phyloP scores from a whole-genome alignment of 257 asterid species.

The Ilex asprella region DNA sequence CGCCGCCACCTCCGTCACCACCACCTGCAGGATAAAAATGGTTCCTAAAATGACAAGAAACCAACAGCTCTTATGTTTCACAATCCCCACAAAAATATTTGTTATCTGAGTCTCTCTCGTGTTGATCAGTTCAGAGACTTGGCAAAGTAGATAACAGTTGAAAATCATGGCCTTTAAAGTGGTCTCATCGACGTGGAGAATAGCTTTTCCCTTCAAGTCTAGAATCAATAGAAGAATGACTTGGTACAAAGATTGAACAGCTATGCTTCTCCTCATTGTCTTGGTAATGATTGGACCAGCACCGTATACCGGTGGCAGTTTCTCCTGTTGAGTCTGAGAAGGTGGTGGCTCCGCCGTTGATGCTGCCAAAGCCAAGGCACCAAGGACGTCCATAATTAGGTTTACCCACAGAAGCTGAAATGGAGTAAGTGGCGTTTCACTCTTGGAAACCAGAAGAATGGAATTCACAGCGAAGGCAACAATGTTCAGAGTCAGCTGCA shows the following conservation, averaged over 20 bases:
- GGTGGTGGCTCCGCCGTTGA: slow-evolving; percentile 10
- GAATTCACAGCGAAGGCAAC: slow-evolving; percentile 28
- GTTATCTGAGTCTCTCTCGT: slow-evolving; percentile 11
- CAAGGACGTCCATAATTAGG: slow-evolving; percentile 24
- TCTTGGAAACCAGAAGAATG: slow-evolving; percentile 11
- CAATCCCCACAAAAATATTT: neutral
- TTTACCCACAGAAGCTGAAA: slow-evolving; percentile 38
- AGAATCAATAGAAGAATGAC: slow-evolving; percentile 15
- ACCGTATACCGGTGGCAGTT: neutral
- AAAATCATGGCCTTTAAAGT: slow-evolving; percentile 20
- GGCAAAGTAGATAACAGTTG: slow-evolving; percentile 28
- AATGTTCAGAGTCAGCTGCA: slow-evolving; percentile 28
- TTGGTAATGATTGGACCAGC: slow-evolving; percentile 19
- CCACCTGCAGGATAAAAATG: slow-evolving; percentile 14
- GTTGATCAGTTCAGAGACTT: slow-evolving; percentile 27
- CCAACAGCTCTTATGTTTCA: neutral
- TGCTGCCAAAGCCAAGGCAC: slow-evolving; percentile 25
- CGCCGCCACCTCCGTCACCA: slow-evolving; percentile 18
- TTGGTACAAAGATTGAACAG: slow-evolving; percentile 24
- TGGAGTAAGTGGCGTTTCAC: slow-evolving; percentile 16
- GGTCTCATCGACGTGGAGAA: slow-evolving; percentile 10
- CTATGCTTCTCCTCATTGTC: slow-evolving; percentile 25
- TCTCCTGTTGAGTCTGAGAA: neutral
- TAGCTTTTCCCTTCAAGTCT: slow-evolving; percentile 18
- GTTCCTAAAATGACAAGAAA: slow-evolving; percentile 2